phyloP scores from a whole-genome alignment of 345 rosid species.

The Punica granatum region DNA sequence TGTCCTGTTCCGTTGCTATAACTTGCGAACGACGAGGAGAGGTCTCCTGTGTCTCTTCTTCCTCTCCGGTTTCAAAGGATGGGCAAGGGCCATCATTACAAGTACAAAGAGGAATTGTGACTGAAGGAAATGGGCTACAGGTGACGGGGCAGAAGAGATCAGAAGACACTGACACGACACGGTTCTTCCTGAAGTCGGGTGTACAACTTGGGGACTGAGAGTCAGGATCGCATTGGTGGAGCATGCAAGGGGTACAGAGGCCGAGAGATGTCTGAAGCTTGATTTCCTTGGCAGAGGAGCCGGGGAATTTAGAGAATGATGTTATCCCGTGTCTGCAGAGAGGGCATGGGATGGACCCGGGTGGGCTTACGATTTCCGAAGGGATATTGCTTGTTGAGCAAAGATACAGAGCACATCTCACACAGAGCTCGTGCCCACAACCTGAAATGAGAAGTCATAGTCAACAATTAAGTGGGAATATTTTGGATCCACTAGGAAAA shows the following conservation, averaged over 20 bases:
- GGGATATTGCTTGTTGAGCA: conserved; percentile 77
- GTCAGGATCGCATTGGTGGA: conserved; percentile 57
- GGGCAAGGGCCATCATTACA: conserved; percentile 85
- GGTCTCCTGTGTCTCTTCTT: conserved; percentile 35
- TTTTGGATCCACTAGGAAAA: background rate
- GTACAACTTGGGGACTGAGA: conserved; percentile 49
- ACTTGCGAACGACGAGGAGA: conserved; percentile 38
- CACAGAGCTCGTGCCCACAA: conserved; percentile 89
- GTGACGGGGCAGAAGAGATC: conserved; percentile 83
- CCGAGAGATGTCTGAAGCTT: conserved; percentile 66
- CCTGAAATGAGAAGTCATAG: conserved; percentile 37
- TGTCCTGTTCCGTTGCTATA: conserved; percentile 47
- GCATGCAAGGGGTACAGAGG: conserved; percentile 89
- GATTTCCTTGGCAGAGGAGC: conserved; percentile 55
- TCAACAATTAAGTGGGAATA: background rate
- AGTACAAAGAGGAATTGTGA: conserved; percentile 75
- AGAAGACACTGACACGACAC: conserved; percentile 72
- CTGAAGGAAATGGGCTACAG: conserved; percentile 93
- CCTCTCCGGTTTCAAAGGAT: conserved; percentile 54
- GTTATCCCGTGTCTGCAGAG: conserved; percentile 88
- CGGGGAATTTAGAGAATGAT: conserved; percentile 57
- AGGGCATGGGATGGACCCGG: conserved; percentile 94
- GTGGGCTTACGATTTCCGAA: conserved; percentile 52
- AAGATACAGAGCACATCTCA: conserved; percentile 87
- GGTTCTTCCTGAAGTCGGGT: conserved; percentile 55